A percentile compares a stretch with the other conserved stretches of the same genome.
These are phyloP conservation scores for Penicillium sp. DNA, from an alignment of 2,329 filamentous ascomycete genomes.

Conservation along the genomic window DNA sequence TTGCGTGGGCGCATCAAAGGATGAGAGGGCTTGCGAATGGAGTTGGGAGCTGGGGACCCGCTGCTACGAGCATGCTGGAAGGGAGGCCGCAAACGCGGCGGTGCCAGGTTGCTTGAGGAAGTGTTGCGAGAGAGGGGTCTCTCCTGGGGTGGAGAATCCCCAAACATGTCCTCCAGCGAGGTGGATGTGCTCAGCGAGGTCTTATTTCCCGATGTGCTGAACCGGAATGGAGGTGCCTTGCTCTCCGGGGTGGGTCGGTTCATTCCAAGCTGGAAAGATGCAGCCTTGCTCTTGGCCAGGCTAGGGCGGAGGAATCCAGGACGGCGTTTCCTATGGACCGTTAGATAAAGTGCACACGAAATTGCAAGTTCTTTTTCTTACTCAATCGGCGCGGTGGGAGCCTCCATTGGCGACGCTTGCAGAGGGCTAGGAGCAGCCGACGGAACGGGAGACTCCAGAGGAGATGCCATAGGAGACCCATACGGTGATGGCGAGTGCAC, in stretches of 20 bases:
- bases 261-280: slow-evolving; percentile 65
- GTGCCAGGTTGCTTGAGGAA: slow-evolving; percentile 56
- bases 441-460: slow-evolving; percentile 42
- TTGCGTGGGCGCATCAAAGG: slow-evolving; percentile 75
- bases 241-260: slow-evolving; percentile 61
- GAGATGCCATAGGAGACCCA: slow-evolving; percentile 45
- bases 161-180: slow-evolving; percentile 76
- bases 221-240: slow-evolving; percentile 71
- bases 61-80: slow-evolving; percentile 63
- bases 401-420: slow-evolving; percentile 39
- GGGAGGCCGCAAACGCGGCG: slow-evolving; percentile 63
- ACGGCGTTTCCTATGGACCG: slow-evolving; percentile 59
- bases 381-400: slow-evolving; percentile 32
- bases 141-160: slow-evolving; percentile 74
- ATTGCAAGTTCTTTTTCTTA: slow-evolving; percentile 27
- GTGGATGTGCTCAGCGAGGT: slow-evolving; percentile 59
- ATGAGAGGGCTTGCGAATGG: slow-evolving; percentile 70
- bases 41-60: slow-evolving; percentile 71
- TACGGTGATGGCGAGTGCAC: slow-evolving; percentile 71
- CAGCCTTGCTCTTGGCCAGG: slow-evolving; percentile 70
- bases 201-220: slow-evolving; percentile 59
- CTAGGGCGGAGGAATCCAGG: slow-evolving; percentile 70
- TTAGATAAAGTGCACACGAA: slow-evolving; percentile 18
- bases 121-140: slow-evolving; percentile 60
- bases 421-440: slow-evolving; percentile 41